Evolutionary conservation across 805 yeast genomes (phyloP).

Genomic region (Tetrapisispora arboricola): DNA sequence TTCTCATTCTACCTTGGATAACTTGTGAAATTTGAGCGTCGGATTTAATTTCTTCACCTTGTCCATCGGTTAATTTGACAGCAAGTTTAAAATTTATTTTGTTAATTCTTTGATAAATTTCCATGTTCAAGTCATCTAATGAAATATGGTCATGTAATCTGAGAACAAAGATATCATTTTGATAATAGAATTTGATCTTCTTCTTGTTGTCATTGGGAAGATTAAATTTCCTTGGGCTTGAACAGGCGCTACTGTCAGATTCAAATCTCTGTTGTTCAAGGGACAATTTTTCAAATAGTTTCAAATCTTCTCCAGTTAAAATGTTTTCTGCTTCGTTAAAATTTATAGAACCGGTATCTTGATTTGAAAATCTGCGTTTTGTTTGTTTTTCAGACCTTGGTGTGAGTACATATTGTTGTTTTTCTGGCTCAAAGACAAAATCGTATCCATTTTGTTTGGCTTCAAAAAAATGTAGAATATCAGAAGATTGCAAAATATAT

Average conservation of each 20-base stretch:
- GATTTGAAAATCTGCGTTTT: background rate
- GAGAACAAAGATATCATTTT: slow-evolving; percentile 73
- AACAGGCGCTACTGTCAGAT: background rate
- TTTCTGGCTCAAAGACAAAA: slow-evolving; percentile 11
- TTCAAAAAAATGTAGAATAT: slow-evolving; percentile 63
- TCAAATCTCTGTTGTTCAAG: slow-evolving; percentile 4
- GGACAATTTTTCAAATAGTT: slow-evolving; percentile 20
- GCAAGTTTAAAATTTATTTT: slow-evolving; percentile 28
- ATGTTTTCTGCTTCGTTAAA: slow-evolving; percentile 14
- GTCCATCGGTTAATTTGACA: slow-evolving; percentile 27
- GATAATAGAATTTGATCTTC: slow-evolving; percentile 66
- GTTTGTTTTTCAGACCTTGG: background rate
- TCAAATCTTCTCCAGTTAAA: slow-evolving; percentile 24
- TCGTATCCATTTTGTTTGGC: slow-evolving; percentile 33
- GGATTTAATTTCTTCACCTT: slow-evolving; percentile 27
- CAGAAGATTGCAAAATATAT: slow-evolving; percentile 58
- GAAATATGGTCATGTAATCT: slow-evolving; percentile 40
- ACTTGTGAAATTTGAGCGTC: slow-evolving; percentile 28
- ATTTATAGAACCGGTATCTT: background rate
- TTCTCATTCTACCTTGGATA: slow-evolving; percentile 29
- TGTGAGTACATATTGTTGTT: slow-evolving; percentile 6
- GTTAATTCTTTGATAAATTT: slow-evolving; percentile 42
- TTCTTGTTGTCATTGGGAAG: background rate
- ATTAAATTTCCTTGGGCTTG: slow-evolving; percentile 2
- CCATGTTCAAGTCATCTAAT: slow-evolving; percentile 39